Percentiles rank a stretch among this genome's conserved stretches.
Evolutionary conservation across 345 rosid genomes (phyloP).

Genomic region (Linum lewisii): DNA sequence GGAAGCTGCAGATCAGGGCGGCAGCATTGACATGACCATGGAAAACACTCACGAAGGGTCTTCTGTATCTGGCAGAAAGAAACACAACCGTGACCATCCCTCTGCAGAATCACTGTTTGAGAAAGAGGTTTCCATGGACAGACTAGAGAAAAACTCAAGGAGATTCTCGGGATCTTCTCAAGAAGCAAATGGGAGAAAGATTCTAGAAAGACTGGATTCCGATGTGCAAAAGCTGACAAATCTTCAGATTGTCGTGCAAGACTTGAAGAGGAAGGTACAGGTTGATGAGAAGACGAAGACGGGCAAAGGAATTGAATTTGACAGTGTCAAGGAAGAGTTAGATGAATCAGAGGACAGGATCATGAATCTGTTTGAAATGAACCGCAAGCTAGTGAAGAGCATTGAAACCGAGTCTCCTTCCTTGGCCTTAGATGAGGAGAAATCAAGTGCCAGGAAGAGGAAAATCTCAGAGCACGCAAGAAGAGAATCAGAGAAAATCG

Average conservation of each 20-base stretch:
- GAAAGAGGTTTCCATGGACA: constrained; percentile 68
- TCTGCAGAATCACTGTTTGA: constrained; percentile 49
- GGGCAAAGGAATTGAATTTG: constrained; percentile 58
- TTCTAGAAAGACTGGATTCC: constrained; percentile 81
- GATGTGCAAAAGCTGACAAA: constrained; percentile 77
- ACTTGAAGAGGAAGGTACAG: constrained; percentile 66
- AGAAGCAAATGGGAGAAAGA: constrained; percentile 50
- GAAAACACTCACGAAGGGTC: constrained; percentile 29
- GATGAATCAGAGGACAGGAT: constrained; percentile 70
- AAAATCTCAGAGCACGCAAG: constrained; percentile 65
- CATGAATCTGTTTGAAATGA: constrained; percentile 45
- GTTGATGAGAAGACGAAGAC: constrained; percentile 46
- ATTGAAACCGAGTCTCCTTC: constrained; percentile 35
- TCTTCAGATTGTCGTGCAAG: constrained; percentile 72
- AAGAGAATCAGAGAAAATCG: constrained; percentile 76
- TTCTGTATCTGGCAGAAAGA: constrained; percentile 17
- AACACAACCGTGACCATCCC: constrained; percentile 30
- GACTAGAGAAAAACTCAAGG: constrained; percentile 55
- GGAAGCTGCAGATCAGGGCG: constrained; percentile 36
- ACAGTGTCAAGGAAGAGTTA: constrained; percentile 61
- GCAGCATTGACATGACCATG: constrained; percentile 38
- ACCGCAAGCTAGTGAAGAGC: constrained; percentile 48
- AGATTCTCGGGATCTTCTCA: constrained; percentile 44
- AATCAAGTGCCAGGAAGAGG: constrained; percentile 32
- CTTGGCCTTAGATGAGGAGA: constrained; percentile 34